Evolutionary conservation across 345 rosid species (phyloP), one percentile per base, ranked within the genome.

Genomic region (Lagerstroemia speciosa): DNA sequence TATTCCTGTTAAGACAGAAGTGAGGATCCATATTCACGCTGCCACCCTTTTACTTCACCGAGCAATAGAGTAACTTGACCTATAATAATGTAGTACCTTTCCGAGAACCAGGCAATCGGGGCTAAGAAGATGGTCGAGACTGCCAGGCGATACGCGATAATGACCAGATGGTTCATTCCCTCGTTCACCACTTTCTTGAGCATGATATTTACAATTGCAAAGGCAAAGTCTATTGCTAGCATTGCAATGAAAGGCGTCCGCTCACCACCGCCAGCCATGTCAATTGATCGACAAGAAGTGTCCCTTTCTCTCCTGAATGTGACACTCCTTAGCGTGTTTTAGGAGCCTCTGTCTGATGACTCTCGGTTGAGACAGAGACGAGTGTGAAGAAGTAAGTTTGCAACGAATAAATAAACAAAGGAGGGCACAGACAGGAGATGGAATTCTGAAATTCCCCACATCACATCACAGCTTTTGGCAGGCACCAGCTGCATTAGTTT

Each of bases 81-180:
- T n/a, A n/a, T n/a, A 30, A 7, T 0, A 26, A 10, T 57, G 30
- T 9, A 24, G 5, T 79, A 87, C 93, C 87, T 82, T 72, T 87
- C 93, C 57, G 71, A 62, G 68, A 87, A 82, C 82, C 77, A 82
- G 32, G 80, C 83, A 24, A 85, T 75, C 34, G 93, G 90, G 66
- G 81, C 84, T 67, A 87, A 78, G 82, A 82, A 83, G 72, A 79
- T 31, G 50, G 90, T 74, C 34, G 89, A 82, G 63, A 83, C 63
- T 2, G 72, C 73, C n/a, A 76, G 85, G 19, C 93, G 90, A 75
- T 79, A 87, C 15, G 93, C 82, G 82, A 87, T 71, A 38, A 87
- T 75, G 50, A 87, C 90, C 66, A 83, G 75, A 73, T 73, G 85
- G 76, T 79, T 80, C 50, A 73, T 78, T 43, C 93, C 93, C 43